Conservation (phyloP, 345 rosid species). For the Hypericum perforatum region DNA sequence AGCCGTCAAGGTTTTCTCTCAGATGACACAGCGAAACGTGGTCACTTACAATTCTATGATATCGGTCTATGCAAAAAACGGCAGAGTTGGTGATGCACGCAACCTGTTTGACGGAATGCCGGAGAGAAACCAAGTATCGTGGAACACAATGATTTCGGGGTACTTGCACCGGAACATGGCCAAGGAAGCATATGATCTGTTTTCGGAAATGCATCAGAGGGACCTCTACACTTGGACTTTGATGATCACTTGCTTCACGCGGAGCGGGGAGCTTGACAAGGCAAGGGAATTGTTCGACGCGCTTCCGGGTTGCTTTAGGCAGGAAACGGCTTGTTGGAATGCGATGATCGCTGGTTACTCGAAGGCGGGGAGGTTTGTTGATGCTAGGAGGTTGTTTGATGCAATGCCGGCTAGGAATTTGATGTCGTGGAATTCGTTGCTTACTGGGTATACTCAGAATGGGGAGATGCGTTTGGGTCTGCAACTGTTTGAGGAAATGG, state of each 20-base stretch:
- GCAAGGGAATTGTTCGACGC: slow-evolving; percentile 27
- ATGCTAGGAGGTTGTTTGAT: slow-evolving; percentile 24
- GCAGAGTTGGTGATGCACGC: slow-evolving; percentile 21
- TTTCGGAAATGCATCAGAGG: slow-evolving; percentile 22
- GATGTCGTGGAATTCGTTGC: slow-evolving; percentile 40
- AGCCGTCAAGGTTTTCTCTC: slow-evolving; percentile 26
- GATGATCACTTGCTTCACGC: slow-evolving; percentile 26
- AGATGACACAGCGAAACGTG: slow-evolving; percentile 22
- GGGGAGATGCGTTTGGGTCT: slow-evolving; percentile 13
- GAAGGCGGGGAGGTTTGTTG: slow-evolving; percentile 23
- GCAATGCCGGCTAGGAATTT: slow-evolving; percentile 28
- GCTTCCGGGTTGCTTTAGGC: slow-evolving; percentile 23
- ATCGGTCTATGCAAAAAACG: slow-evolving; percentile 29
- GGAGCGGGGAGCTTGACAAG: slow-evolving; percentile 24
- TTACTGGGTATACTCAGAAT: slow-evolving; percentile 25
- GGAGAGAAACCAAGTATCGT: slow-evolving; percentile 24
- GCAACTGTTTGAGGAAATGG: slow-evolving; percentile 14
- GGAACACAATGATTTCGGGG: slow-evolving; percentile 32
- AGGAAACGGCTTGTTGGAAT: slow-evolving; percentile 30
- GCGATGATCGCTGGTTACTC: slow-evolving; percentile 33
- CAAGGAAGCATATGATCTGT: slow-evolving; percentile 23
- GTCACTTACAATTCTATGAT: slow-evolving; percentile 38
- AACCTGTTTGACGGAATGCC: slow-evolving; percentile 29
- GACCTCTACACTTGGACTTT: slow-evolving; percentile 26
- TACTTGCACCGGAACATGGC: slow-evolving; percentile 15